phyloP scores from a whole-genome alignment of 2,329 filamentous ascomycete species.

The Venturia aucupariae region DNA sequence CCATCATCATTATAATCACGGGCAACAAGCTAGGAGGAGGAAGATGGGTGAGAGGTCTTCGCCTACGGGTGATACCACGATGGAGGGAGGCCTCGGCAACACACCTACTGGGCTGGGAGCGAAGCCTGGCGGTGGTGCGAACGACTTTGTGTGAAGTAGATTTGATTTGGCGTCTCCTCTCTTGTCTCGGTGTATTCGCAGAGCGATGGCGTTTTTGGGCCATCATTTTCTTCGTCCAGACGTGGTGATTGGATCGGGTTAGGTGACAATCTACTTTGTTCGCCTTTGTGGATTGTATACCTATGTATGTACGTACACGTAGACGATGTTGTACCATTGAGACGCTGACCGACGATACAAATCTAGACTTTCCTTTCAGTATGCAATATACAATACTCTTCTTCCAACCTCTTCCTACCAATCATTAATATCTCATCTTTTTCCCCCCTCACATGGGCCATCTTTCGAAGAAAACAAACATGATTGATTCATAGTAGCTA shows the following conservation, averaged over 20 bases:
- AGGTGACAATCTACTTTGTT: background rate
- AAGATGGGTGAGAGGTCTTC: background rate
- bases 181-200: background rate
- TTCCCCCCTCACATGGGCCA: too few species aligned
- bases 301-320: background rate
- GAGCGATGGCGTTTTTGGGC: slow-evolving; percentile 8
- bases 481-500: too few species aligned
- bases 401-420: too few species aligned
- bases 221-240: background rate
- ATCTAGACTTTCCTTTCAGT: background rate
- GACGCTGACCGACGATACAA: background rate
- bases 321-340: background rate
- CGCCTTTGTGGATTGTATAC: background rate
- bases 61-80: background rate
- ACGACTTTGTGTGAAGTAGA: background rate
- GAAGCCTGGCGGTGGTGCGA: background rate
- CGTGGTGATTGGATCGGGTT: background rate
- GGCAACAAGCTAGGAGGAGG: slow-evolving; percentile 3
- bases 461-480: too few species aligned
- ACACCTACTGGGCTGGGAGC: background rate
- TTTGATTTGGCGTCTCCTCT: background rate
- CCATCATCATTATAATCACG: background rate
- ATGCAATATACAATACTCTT: too few species aligned
- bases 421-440: too few species aligned
- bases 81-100: background rate